Evolutionary conservation across 805 yeast genomes (phyloP).

Genomic region (Pichia kluyveri): DNA sequence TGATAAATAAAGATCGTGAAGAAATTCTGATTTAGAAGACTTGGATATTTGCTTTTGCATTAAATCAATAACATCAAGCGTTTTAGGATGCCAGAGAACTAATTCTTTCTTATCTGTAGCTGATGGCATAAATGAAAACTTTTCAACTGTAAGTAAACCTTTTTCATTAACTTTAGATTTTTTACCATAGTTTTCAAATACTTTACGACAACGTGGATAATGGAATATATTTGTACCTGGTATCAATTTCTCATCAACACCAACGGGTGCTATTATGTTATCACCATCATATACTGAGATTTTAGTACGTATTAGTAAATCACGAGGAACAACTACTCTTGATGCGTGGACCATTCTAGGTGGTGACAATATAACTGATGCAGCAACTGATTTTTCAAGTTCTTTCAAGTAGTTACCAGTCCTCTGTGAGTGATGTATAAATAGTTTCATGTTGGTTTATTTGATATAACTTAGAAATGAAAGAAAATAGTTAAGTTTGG

Average conservation of each 20-base stretch:
- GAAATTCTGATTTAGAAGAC: neutral
- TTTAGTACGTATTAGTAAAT: conserved; percentile 22
- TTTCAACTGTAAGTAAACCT: neutral
- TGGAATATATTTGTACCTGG: neutral
- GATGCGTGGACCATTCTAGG: conserved; percentile 31
- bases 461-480: no score
- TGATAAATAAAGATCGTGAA: neutral
- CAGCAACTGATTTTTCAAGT: conserved; percentile 29
- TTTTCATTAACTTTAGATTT: neutral
- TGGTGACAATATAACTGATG: conserved; percentile 32
- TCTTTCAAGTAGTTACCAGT: neutral
- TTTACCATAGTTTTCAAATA: neutral
- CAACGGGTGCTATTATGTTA: neutral
- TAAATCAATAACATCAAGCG: neutral
- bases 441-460: neutral
- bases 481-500: no score
- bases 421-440: neutral
- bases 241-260: neutral
- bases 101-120: neutral
- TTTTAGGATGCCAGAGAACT: neutral
- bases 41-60: neutral
- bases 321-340: conserved; percentile 30
- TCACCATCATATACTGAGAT: neutral
- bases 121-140: neutral
- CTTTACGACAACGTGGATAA: neutral